Evolutionary conservation across 192 early-diverging fungal species (phyloP).

Genomic region (Coemansia sp.): DNA sequence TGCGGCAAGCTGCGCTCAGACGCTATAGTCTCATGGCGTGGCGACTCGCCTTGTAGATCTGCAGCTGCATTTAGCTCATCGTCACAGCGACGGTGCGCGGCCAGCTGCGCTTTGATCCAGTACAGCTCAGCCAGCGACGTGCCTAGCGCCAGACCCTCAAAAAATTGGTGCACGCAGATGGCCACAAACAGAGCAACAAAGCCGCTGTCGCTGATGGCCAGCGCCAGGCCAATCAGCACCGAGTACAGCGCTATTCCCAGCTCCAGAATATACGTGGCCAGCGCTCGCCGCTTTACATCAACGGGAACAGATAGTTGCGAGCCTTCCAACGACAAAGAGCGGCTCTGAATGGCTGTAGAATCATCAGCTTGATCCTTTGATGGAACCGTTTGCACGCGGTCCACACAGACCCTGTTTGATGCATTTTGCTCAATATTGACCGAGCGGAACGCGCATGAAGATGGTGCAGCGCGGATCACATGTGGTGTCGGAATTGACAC

Average conservation of each 20-base stretch:
- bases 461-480: constrained; percentile 17
- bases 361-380: background rate
- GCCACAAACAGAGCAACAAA: constrained; percentile 64
- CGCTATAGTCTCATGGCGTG: constrained; percentile 5
- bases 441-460: constrained; percentile 16
- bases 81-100: background rate
- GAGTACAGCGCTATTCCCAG: constrained; percentile 74
- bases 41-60: background rate
- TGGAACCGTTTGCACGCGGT: no score
- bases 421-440: background rate
- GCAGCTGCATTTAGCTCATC: background rate
- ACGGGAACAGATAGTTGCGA: background rate
- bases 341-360: constrained; percentile 33
- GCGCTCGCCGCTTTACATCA: constrained; percentile 33
- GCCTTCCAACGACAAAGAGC: background rate
- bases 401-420: no score
- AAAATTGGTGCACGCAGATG: constrained; percentile 69
- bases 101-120: constrained; percentile 46
- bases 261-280: constrained; percentile 69
- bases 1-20: background rate
- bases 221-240: constrained; percentile 69
- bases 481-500: constrained; percentile 37
- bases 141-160: constrained; percentile 74
- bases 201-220: constrained; percentile 45
- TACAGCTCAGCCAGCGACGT: constrained; percentile 65